A percentile compares a stretch with the other conserved stretches of the same genome.
phyloP scores from a whole-genome alignment of 2,329 filamentous ascomycete species.

The Shiraia sp. region DNA sequence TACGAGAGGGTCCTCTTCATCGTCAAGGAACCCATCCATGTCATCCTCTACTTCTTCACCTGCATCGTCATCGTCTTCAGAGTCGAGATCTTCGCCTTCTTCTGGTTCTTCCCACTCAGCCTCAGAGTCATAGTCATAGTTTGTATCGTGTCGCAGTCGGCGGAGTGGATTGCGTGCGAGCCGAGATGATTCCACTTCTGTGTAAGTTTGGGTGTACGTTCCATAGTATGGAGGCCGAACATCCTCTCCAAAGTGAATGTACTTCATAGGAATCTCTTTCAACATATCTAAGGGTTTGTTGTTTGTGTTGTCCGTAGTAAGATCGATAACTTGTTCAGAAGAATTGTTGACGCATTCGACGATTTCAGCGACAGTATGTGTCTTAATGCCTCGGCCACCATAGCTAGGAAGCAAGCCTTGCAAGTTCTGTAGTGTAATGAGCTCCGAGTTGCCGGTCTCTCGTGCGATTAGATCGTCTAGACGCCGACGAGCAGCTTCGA shows the following conservation, averaged over 20 bases:
- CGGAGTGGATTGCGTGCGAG: slow-evolving; percentile 58
- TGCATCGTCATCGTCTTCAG: slow-evolving; percentile 68
- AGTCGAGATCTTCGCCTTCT: slow-evolving; percentile 68
- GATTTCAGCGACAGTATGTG: slow-evolving; percentile 39
- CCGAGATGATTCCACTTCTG: slow-evolving; percentile 49
- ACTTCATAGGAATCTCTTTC: slow-evolving; percentile 64
- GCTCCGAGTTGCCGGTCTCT: slow-evolving; percentile 16
- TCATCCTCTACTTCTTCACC: slow-evolving; percentile 79
- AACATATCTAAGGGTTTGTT: slow-evolving; percentile 50
- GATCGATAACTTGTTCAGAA: slow-evolving; percentile 47
- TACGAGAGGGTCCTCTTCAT: slow-evolving; percentile 67
- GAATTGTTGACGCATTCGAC: slow-evolving; percentile 51
- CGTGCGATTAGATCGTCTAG: slow-evolving; percentile 30
- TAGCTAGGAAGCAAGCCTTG: slow-evolving; percentile 19
- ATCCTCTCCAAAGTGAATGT: slow-evolving; percentile 64
- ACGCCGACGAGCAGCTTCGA: slow-evolving; percentile 30
- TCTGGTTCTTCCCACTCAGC: slow-evolving; percentile 81
- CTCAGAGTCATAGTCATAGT: slow-evolving; percentile 87
- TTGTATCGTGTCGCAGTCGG: slow-evolving; percentile 63
- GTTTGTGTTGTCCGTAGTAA: slow-evolving; percentile 42
- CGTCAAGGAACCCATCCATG: slow-evolving; percentile 87
- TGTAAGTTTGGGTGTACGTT: slow-evolving; percentile 67
- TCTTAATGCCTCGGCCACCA: slow-evolving; percentile 18
- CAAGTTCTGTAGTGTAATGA: slow-evolving; percentile 18
- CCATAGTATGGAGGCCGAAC: slow-evolving; percentile 71